Percentiles rank a stretch among this genome's conserved stretches.
These are phyloP conservation scores for Tuber indicum DNA, from an alignment of 495 filamentous ascomycete genomes.

Conservation along the genomic window DNA sequence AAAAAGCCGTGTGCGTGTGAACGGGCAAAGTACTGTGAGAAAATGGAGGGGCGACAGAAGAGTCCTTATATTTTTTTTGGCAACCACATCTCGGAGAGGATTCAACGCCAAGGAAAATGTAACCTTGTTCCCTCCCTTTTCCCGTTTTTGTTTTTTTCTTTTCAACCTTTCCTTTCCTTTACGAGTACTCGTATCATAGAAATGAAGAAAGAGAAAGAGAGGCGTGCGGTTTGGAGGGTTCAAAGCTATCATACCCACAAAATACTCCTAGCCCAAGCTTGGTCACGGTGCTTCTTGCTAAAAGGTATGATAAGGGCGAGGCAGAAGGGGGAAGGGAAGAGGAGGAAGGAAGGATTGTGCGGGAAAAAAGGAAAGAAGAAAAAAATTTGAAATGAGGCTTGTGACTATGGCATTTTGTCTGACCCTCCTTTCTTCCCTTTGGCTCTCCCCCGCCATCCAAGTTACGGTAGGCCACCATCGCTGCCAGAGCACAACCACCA, in stretches of 20 bases:
- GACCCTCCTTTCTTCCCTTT: neutral
- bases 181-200: neutral
- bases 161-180: neutral
- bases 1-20: slow-evolving; percentile 35
- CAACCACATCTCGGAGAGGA: neutral
- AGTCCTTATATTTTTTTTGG: slow-evolving; percentile 39
- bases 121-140: slow-evolving; percentile 2
- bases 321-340: neutral
- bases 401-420: neutral
- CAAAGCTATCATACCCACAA: neutral
- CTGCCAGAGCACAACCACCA: neutral
- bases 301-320: neutral
- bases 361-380: neutral
- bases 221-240: neutral
- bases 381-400: neutral
- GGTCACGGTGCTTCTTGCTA: neutral
- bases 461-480: neutral
- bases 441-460: neutral
- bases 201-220: neutral
- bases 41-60: slow-evolving; percentile 36
- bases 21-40: slow-evolving; percentile 4
- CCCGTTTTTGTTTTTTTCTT: neutral
- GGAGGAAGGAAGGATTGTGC: neutral
- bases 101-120: slow-evolving; percentile 2
- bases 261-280: neutral